Evolutionary conservation across 2,329 filamentous ascomycete species (phyloP).

Genomic region (Drechslerella coelobrocha): DNA sequence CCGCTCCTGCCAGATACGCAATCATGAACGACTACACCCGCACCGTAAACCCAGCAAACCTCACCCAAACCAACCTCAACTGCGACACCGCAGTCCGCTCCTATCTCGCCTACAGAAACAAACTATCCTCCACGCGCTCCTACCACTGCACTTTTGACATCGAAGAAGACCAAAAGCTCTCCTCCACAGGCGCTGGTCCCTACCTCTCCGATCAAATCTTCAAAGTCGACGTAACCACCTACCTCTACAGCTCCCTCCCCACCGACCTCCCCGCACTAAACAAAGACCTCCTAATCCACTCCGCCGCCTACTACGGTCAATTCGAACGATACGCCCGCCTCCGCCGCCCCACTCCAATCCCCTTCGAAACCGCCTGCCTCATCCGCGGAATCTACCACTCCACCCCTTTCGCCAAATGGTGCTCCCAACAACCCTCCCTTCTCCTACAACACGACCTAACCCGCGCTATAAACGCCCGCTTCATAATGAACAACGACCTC

Average conservation of each 20-base stretch:
- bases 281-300: constrained; percentile 59
- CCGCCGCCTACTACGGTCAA: constrained; percentile 59
- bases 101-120: constrained; percentile 52
- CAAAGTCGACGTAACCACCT: constrained; percentile 38
- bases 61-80: constrained; percentile 55
- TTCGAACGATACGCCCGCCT: constrained; percentile 59
- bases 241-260: constrained; percentile 57
- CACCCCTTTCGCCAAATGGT: constrained; percentile 58
- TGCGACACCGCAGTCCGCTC: constrained; percentile 57
- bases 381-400: constrained; percentile 59
- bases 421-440: constrained; percentile 24
- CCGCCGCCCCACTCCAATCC: constrained; percentile 54
- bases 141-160: constrained; percentile 54
- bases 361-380: constrained; percentile 55
- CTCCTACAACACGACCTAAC: constrained; percentile 5
- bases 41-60: constrained; percentile 48
- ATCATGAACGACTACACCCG: constrained; percentile 59
- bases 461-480: constrained; percentile 54
- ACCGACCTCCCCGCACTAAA: constrained; percentile 57
- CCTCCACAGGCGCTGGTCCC: too few species aligned
- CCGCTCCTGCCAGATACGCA: constrained; percentile 52
- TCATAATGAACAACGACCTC: constrained; percentile 57
- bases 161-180: constrained; percentile 55
- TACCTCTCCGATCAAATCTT: too few species aligned
- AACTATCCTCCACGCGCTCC: constrained; percentile 11